Conservation (phyloP, 441 rosid species). For the Populus hybrid region DNA sequence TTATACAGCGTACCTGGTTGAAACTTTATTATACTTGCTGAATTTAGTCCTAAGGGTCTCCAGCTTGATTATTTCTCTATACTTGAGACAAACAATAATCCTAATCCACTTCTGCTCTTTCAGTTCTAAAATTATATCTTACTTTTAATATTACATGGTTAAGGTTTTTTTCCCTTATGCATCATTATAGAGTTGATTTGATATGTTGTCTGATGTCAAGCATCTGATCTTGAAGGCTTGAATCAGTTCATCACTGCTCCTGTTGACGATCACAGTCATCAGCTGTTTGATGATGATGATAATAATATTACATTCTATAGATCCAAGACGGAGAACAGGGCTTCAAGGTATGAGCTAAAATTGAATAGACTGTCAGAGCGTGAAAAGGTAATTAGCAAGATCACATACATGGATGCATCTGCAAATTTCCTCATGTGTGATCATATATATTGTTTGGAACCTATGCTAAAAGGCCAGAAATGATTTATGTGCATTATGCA, state of each 20-base stretch:
- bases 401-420: conserved; percentile 8
- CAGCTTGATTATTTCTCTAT: neutral
- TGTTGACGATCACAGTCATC: conserved; percentile 26
- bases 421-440: conserved; percentile 3
- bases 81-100: neutral
- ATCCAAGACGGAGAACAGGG: conserved; percentile 69
- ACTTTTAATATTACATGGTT: neutral
- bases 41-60: neutral
- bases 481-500: neutral
- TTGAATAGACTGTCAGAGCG: conserved; percentile 74
- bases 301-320: conserved; percentile 47
- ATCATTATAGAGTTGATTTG: conserved; percentile 6
- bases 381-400: conserved; percentile 58
- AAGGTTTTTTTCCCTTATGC: neutral
- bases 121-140: neutral
- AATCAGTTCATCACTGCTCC: conserved; percentile 66
- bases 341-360: conserved; percentile 49
- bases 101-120: neutral
- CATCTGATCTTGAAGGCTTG: conserved; percentile 53
- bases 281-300: conserved; percentile 42
- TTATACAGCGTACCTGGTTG: neutral
- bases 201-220: conserved; percentile 26
- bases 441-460: conserved; percentile 1
- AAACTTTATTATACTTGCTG: neutral
- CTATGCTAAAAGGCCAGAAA: neutral